Percentiles rank a stretch among this genome's conserved stretches.
phyloP scores from a whole-genome alignment of 768 basidiomycete species.

The Sporobolomyces roseus region DNA sequence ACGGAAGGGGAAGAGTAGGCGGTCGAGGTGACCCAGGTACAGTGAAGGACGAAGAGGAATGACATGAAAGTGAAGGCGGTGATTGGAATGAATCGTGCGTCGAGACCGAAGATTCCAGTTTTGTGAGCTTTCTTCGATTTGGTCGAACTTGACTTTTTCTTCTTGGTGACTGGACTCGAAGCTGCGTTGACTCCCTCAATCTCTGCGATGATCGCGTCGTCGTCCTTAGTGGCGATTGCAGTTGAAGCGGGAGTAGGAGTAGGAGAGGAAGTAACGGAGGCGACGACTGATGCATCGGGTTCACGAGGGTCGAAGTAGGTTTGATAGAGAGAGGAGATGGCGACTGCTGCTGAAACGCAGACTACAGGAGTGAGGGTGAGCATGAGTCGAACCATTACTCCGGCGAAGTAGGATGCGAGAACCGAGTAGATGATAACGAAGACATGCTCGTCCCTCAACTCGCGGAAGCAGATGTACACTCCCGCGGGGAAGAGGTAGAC shows the following conservation, averaged over 20 bases:
- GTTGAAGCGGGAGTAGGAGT: neutral
- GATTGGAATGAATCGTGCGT: constrained; percentile 72
- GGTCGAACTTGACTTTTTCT: constrained; percentile 56
- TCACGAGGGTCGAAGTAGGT: constrained; percentile 81
- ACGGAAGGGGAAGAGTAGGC: constrained; percentile 98
- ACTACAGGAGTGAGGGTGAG: constrained; percentile 94
- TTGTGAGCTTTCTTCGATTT: constrained; percentile 10
- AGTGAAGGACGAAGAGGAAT: constrained; percentile 87
- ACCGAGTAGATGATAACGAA: constrained; percentile 98
- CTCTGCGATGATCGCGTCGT: constrained; percentile 45
- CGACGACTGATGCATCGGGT: constrained; percentile 53
- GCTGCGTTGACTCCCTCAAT: constrained; percentile 36
- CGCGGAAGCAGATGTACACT: constrained; percentile 85
- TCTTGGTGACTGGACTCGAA: constrained; percentile 53
- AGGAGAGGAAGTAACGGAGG: neutral
- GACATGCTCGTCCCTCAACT: constrained; percentile 91
- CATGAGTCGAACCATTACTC: constrained; percentile 99
- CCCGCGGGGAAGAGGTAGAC: constrained; percentile 98
- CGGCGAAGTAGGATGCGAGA: constrained; percentile 95
- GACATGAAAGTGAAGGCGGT: constrained; percentile 72
- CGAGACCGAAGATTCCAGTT: constrained; percentile 74
- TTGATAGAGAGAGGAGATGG: constrained; percentile 79
- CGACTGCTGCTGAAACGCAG: constrained; percentile 86
- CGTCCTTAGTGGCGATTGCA: constrained; percentile 49
- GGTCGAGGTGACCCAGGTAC: constrained; percentile 89